Conservation (phyloP, 768 basidiomycete species). For the Dentipellis sp. region DNA sequence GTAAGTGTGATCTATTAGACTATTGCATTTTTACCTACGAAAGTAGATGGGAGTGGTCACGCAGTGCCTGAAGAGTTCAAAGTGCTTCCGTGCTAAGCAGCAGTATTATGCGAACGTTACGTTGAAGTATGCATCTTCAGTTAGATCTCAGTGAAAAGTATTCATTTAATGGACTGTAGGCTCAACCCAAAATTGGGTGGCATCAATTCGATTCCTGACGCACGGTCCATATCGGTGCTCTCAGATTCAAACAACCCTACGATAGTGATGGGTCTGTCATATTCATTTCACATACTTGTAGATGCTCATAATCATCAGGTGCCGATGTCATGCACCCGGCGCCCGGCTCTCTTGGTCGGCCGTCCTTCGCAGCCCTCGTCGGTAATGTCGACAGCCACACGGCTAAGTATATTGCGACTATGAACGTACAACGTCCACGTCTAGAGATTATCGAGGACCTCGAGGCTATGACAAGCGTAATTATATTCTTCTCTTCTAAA, state of each 20-base stretch:
- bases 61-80: conserved; percentile 62
- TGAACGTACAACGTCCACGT: conserved; percentile 55
- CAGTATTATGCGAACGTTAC: conserved; percentile 81
- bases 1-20: conserved; percentile 22
- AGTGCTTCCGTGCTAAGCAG: conserved; percentile 56
- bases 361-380: conserved; percentile 75
- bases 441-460: conserved; percentile 74
- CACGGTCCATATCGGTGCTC: conserved; percentile 52
- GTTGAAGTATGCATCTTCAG: conserved; percentile 46
- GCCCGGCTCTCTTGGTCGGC: conserved; percentile 68
- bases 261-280: conserved; percentile 58
- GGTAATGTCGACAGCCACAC: conserved; percentile 70
- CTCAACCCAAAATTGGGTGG: conserved; percentile 82
- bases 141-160: too few species aligned
- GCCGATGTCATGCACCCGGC: conserved; percentile 82
- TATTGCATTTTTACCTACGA: conserved; percentile 1
- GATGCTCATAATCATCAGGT: conserved; percentile 27
- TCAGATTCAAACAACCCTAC: conserved; percentile 68
- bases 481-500: neutral
- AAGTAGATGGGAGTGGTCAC: conserved; percentile 64
- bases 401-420: conserved; percentile 60
- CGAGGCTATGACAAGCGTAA: conserved; percentile 52
- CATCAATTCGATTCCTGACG: conserved; percentile 71
- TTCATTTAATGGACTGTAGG: conserved; percentile 25
- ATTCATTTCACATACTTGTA: neutral